Evolutionary conservation across 1,284 basidiomycete genomes (phyloP), one percentile per base, ranked within the genome.

Genomic region (Sphaerobolus stellatus): DNA sequence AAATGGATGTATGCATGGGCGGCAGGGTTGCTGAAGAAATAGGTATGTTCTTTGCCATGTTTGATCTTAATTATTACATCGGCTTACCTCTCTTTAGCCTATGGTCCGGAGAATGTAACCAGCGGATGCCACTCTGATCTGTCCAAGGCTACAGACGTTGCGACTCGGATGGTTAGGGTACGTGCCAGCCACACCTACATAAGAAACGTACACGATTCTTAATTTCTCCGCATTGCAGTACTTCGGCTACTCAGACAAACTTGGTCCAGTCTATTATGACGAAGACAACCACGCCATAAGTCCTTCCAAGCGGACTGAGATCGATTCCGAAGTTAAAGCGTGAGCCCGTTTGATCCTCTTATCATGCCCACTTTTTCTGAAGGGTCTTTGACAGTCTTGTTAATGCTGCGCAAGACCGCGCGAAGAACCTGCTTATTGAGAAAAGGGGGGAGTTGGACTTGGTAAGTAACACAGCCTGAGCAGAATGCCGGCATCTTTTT

Each of bases 11-110:
- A 18, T 85, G 83, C 36, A 90, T 97, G 80, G 94, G 93, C 30
- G 94, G 95, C 20, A 87, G 95, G 53, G 90, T 94, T 4, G 95
- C 94, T 22, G 94, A 98, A 71, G 92, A 92, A 73, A 71, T 98
- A 62, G 86, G 88, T 88, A 64, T 59, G 83, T 69, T 30, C 9
- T 33, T 59, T 52, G 20, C 33, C 50, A 33, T 56, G 46, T 22
- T 31, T 18, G 33, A 34, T 24, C 4, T 22, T 49, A 6, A 24
- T 54, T 40, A 28, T 44, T 44, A 49, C 38, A 56, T 40, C 29
- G 31, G 58, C 46, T 54, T 3, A 36, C n/a, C 40, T 58, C 28
- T 53, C 18, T 41, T 44, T 60, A 92, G 89, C 97, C 61, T 96
- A 92, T 67, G 95, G 94, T 4, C 71, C 82, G 58, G 90, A 95